Percentiles rank a stretch among this genome's conserved stretches.
Evolutionary conservation across 1,284 basidiomycete species (phyloP).

Genomic region (Tilletia walkeri): DNA sequence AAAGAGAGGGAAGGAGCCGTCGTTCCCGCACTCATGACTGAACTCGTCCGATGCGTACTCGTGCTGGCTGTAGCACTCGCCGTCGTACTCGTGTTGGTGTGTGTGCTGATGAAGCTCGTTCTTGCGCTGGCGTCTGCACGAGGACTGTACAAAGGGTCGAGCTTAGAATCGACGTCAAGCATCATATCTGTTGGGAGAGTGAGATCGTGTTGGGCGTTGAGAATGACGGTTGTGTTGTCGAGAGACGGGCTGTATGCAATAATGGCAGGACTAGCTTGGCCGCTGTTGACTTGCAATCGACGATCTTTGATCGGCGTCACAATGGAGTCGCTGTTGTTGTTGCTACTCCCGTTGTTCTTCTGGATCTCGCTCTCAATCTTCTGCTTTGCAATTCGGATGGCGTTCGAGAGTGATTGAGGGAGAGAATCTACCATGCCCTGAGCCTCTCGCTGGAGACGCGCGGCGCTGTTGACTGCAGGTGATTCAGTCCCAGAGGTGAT

Average conservation of each 20-base stretch:
- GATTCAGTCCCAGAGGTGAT: neutral
- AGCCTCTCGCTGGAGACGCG: constrained; percentile 3
- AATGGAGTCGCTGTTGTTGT: neutral
- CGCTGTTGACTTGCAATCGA: neutral
- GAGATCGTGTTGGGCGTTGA: neutral
- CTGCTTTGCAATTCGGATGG: neutral
- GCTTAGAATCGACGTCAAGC: neutral
- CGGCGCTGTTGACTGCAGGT: neutral
- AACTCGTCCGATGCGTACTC: constrained; percentile 4
- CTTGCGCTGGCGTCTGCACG: neutral
- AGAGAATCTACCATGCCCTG: neutral
- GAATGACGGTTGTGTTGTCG: neutral
- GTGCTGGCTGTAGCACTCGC: neutral
- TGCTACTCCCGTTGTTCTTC: neutral
- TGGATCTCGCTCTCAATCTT: neutral
- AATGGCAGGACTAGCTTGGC: neutral
- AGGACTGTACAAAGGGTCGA: neutral
- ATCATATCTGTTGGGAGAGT: neutral
- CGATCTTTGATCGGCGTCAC: neutral
- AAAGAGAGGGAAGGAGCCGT: constrained; percentile 1
- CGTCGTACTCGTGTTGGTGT: constrained; percentile 1
- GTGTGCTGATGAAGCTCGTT: constrained; percentile 12
- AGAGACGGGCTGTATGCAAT: neutral
- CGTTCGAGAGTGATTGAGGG: neutral
- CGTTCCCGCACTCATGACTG: neutral